A percentile compares a stretch with the other conserved stretches of the same genome.
Evolutionary conservation across 2,329 filamentous ascomycete species (phyloP).

Genomic region (Nannizzia gypsea): DNA sequence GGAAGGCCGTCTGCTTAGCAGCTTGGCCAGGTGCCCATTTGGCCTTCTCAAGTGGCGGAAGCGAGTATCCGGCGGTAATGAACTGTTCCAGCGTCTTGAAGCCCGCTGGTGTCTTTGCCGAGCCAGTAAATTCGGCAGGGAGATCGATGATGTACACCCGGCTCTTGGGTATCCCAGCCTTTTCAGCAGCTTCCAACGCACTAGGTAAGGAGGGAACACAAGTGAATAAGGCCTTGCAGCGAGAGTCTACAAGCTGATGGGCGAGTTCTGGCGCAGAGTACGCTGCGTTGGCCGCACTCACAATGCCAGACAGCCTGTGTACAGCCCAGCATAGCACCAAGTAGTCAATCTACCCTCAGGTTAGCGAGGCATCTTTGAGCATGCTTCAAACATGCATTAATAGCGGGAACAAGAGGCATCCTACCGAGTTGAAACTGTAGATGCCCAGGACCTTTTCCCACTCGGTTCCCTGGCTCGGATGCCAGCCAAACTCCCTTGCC

Average conservation of each 20-base stretch:
- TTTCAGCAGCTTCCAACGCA: conserved; percentile 52
- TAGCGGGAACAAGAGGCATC: conserved; percentile 14
- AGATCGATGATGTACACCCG: conserved; percentile 59
- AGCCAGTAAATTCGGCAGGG: conserved; percentile 43
- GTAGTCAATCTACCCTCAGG: conserved; percentile 52
- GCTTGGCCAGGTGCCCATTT: conserved; percentile 34
- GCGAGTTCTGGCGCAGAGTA: conserved; percentile 59
- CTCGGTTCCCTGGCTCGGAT: conserved; percentile 57
- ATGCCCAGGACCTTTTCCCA: conserved; percentile 71
- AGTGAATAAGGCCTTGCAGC: conserved; percentile 60
- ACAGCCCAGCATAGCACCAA: conserved; percentile 61
- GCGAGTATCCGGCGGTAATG: conserved; percentile 45
- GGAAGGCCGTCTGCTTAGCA: conserved; percentile 55
- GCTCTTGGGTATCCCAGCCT: conserved; percentile 50
- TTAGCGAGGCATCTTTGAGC: too few species aligned
- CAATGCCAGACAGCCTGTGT: conserved; percentile 61
- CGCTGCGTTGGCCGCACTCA: conserved; percentile 62
- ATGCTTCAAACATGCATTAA: too few species aligned
- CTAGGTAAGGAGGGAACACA: conserved; percentile 54
- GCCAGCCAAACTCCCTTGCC: conserved; percentile 58
- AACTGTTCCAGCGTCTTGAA: conserved; percentile 58
- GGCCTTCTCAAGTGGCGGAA: conserved; percentile 30
- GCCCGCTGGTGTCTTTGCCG: conserved; percentile 30
- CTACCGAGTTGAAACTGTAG: conserved; percentile 69
- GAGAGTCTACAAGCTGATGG: conserved; percentile 58